A percentile compares a stretch with the other conserved stretches of the same genome.
These are phyloP conservation scores for Colletotrichum sp. DNA, from an alignment of 2,329 filamentous ascomycete species.

Conservation along the genomic window DNA sequence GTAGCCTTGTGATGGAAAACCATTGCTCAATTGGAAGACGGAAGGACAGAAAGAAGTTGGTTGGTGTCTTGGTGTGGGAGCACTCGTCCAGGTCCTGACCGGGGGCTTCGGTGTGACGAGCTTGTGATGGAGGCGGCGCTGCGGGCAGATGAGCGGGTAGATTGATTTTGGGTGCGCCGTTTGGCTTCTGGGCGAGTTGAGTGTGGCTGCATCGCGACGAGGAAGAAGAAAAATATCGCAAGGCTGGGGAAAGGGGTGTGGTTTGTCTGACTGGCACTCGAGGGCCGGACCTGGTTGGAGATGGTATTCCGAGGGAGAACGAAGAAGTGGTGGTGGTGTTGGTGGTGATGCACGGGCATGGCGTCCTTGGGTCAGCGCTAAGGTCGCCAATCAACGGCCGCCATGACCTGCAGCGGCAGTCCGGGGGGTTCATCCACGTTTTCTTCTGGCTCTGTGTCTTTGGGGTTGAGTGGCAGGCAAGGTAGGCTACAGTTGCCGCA, in stretches of 20 bases:
- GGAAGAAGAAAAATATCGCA: neutral
- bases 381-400: constrained; percentile 1
- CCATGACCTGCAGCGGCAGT: constrained; percentile 1
- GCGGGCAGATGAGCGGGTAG: neutral
- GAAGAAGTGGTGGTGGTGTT: no score
- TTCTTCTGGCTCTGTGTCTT: neutral
- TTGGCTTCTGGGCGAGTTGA: neutral
- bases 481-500: neutral
- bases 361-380: neutral
- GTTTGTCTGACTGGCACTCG: neutral
- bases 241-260: neutral
- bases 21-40: neutral
- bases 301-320: neutral
- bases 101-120: constrained; percentile 13
- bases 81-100: neutral
- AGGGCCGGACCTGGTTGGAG: neutral
- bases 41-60: neutral
- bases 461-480: neutral
- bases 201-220: neutral
- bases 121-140: neutral
- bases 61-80: constrained; percentile 4
- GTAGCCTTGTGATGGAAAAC: neutral
- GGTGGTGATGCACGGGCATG: neutral
- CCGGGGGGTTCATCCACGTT: neutral
- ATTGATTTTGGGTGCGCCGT: neutral